phyloP scores from a whole-genome alignment of 495 filamentous ascomycete species.

The Pseudomonodictys pantanalensis region DNA sequence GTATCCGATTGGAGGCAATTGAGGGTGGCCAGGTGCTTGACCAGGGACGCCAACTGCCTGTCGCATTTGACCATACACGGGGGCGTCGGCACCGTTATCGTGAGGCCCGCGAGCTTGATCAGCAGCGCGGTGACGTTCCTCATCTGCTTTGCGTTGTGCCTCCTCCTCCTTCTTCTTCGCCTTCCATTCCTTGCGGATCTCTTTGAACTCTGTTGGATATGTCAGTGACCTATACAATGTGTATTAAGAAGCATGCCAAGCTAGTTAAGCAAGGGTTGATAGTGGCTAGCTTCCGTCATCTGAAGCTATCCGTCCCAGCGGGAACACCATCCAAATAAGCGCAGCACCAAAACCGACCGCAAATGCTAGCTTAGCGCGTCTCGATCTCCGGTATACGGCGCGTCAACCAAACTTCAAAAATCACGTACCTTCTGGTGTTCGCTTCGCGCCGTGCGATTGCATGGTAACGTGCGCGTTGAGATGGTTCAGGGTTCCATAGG shows the following conservation, averaged over 20 bases:
- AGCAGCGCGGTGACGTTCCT: slow-evolving; percentile 75
- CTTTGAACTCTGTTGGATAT: slow-evolving; percentile 80
- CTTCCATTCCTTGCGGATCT: slow-evolving; percentile 99
- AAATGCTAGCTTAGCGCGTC: slow-evolving; percentile 25
- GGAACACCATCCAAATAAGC: slow-evolving; percentile 36
- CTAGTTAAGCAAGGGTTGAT: slow-evolving; percentile 31
- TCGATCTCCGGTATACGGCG: not conserved
- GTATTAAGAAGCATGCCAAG: slow-evolving; percentile 28
- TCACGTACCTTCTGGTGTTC: slow-evolving; percentile 89
- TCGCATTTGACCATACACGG: slow-evolving; percentile 36
- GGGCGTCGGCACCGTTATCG: slow-evolving; percentile 47
- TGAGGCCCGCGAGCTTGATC: slow-evolving; percentile 51
- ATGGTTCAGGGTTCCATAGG: slow-evolving; percentile 94
- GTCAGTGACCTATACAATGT: slow-evolving; percentile 32
- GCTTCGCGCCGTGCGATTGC: slow-evolving; percentile 89
- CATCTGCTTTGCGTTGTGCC: slow-evolving; percentile 79
- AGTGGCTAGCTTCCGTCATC: slow-evolving; percentile 33
- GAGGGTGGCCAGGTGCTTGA: slow-evolving; percentile 50
- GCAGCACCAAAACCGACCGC: slow-evolving; percentile 32
- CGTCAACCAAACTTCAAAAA: not conserved
- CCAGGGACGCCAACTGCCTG: slow-evolving; percentile 19
- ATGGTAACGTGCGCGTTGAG: slow-evolving; percentile 97
- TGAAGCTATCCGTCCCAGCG: slow-evolving; percentile 35
- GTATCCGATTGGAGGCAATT: slow-evolving; percentile 86
- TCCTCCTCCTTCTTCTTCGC: slow-evolving; percentile 99